phyloP scores from a whole-genome alignment of 176 grass and related monocot genomes.

The Oryza nivara region DNA sequence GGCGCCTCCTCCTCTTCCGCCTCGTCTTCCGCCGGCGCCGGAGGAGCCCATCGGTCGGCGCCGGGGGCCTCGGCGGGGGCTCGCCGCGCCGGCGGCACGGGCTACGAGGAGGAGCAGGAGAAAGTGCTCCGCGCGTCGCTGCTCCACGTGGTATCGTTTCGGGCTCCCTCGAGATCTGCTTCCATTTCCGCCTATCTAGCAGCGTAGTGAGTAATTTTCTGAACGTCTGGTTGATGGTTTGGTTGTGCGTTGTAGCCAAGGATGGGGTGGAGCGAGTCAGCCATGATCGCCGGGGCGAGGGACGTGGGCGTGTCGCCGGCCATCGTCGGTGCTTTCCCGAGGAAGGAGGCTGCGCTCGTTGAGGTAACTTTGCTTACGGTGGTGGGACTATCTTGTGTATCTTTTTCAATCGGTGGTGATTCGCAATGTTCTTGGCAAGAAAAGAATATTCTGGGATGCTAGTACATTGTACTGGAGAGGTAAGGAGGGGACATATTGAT shows the following conservation, averaged over 20 bases:
- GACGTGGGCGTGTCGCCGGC: slow-evolving; percentile 77
- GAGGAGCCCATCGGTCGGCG: slow-evolving; percentile 17
- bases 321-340: slow-evolving; percentile 76
- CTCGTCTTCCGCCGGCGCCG: background rate
- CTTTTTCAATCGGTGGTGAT: background rate
- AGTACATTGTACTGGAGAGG: background rate
- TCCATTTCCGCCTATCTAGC: background rate
- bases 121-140: slow-evolving; percentile 82
- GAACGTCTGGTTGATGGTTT: background rate
- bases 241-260: slow-evolving; percentile 50
- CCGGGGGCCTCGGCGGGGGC: slow-evolving; percentile 30
- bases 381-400: background rate
- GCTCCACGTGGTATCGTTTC: slow-evolving; percentile 69
- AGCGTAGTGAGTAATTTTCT: background rate
- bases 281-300: slow-evolving; percentile 85
- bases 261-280: slow-evolving; percentile 94
- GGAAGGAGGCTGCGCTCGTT: slow-evolving; percentile 86
- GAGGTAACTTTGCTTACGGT: slow-evolving; percentile 56
- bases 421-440: background rate
- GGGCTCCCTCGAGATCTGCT: slow-evolving; percentile 24
- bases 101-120: slow-evolving; percentile 78
- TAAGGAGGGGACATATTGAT: background rate
- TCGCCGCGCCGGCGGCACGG: slow-evolving; percentile 39
- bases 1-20: slow-evolving; percentile 27
- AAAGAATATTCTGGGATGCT: slow-evolving; percentile 36